Base-by-base conservation (phyloP, 495 filamentous ascomycete species). In the Recurvomyces mirabilis region DNA sequence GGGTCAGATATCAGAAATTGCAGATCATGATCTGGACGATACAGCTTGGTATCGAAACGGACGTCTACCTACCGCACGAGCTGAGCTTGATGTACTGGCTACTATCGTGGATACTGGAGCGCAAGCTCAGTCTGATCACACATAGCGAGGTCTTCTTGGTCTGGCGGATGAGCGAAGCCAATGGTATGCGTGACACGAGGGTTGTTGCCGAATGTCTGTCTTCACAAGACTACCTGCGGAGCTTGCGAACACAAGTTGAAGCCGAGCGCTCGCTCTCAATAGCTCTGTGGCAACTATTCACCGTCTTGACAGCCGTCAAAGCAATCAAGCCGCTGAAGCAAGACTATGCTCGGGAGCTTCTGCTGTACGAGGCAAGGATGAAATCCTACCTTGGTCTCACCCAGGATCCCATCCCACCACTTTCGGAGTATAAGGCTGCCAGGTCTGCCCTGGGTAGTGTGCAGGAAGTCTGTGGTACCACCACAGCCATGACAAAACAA, bases 21-120 rank as follows among this genome's bases (percentile, higher is more conserved):
- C 74, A 70, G 7, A 77, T 91, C 53, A 83, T 95, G 74, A 81
- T 88, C 47, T 82, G 79, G 68, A 80, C 91, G 34, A 69, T 94
- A 11, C 86, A 94, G 60, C 78, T 94, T 41, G 91, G 91, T n/a
- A 95, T 99, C 58, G 91, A 96, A 60, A 77, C 94, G 14, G 78
- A 87, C 7, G 76, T 93, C 20, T 96, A 96, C 57, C 77, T 84
- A 18, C 72, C 79, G 1, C 83, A 94, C 58, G 91, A 99, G 63
- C 68, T 91, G 5, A 74, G 79, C 11, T 78, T 75, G 13, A 94
- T 94, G 84, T 95, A 94, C 59, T 89, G 82, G 79, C 93, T 84
- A 33, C 53, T 60, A 5, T 36, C 31, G 12, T n/a, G 5, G 9
- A 34, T 56, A 21, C 22, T 21, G 7, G 24, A 33, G 7, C 26